phyloP scores from a whole-genome alignment of 2,329 filamentous ascomycete genomes.

The Fusarium annulatum region DNA sequence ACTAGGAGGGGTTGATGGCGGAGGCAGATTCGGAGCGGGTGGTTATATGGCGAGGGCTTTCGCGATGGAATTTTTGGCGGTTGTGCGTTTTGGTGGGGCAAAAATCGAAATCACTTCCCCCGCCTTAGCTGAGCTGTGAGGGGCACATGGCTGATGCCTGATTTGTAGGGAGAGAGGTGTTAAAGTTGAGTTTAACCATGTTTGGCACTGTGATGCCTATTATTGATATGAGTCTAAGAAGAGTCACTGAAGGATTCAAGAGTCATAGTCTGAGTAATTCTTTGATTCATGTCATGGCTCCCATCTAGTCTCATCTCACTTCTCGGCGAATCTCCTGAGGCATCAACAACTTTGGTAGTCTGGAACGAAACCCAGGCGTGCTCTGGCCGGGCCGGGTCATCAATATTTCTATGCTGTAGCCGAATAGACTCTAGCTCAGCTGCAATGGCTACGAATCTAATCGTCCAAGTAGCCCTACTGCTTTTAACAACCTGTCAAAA shows the following conservation, averaged over 20 bases:
- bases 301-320: not conserved
- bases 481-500: not conserved
- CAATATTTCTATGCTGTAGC: not conserved
- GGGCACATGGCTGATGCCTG: constrained; percentile 30
- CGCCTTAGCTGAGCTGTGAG: constrained; percentile 23
- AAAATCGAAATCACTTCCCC: constrained; percentile 28
- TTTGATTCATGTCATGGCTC: not conserved
- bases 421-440: not conserved
- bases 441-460: not conserved
- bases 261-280: constrained; percentile 25
- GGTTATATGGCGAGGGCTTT: constrained; percentile 50
- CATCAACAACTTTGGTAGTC: constrained; percentile 32
- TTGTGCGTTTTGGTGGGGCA: constrained; percentile 61
- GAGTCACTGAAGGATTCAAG: constrained; percentile 33
- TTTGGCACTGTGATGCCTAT: constrained; percentile 22
- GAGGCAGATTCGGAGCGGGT: constrained; percentile 46
- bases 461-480: not conserved
- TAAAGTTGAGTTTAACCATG: constrained; percentile 23
- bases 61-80: constrained; percentile 57
- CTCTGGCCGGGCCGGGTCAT: not conserved
- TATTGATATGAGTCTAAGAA: not conserved
- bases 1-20: constrained; percentile 45
- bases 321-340: constrained; percentile 33
- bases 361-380: not conserved
- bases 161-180: constrained; percentile 20